Evolutionary conservation across 2,329 filamentous ascomycete genomes (phyloP).

Genomic region (Botryosphaeria dothidea): DNA sequence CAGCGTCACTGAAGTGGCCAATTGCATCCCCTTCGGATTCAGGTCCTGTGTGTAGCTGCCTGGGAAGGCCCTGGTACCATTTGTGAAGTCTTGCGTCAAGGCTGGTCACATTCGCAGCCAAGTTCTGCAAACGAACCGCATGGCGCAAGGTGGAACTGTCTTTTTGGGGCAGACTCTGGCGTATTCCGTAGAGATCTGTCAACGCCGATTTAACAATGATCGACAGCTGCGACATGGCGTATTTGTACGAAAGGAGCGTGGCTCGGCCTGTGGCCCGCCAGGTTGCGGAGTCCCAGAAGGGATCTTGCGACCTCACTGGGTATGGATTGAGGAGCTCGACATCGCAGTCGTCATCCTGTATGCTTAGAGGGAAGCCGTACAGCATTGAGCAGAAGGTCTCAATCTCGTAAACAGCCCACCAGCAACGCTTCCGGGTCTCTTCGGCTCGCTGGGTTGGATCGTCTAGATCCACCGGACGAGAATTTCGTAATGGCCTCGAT

Average conservation of each 20-base stretch:
- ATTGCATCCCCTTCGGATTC: too few relatives aligned
- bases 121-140: background rate
- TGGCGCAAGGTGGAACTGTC: background rate
- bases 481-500: too few relatives aligned
- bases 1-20: too few relatives aligned
- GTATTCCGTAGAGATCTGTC: background rate
- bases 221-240: background rate
- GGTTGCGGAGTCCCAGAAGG: background rate
- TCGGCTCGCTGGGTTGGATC: background rate
- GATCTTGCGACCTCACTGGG: background rate
- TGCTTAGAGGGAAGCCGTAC: conserved; percentile 37
- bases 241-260: conserved; percentile 3
- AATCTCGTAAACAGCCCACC: conserved; percentile 46
- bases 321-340: background rate
- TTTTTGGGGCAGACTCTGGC: background rate
- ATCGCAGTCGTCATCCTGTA: conserved; percentile 1
- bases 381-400: conserved; percentile 45
- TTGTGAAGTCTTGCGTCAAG: background rate
- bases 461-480: background rate
- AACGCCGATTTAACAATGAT: conserved; percentile 5
- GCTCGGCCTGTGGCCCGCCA: background rate
- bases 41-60: background rate
- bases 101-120: background rate
- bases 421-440: conserved; percentile 38
- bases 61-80: background rate